Percentiles rank a stretch among this genome's conserved stretches.
These are phyloP conservation scores for Schizophyllum amplum DNA, from an alignment of 1,284 basidiomycete species.

Conservation along the genomic window DNA sequence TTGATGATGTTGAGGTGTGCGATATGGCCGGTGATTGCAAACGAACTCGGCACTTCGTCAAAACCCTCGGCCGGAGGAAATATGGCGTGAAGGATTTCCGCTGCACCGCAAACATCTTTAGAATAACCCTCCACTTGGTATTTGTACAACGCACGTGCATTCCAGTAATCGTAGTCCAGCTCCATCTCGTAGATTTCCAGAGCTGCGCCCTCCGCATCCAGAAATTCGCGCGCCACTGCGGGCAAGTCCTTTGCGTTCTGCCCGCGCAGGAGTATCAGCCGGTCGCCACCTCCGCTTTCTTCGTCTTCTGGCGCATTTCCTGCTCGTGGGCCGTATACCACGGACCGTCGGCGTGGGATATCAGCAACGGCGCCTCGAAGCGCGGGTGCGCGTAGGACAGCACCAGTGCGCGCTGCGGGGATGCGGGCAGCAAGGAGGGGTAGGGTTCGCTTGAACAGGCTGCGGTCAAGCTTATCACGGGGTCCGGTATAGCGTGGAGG, in stretches of 20 bases:
- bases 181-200: constrained; percentile 54
- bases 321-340: constrained; percentile 40
- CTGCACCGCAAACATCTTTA: not conserved
- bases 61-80: not conserved
- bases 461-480: constrained; percentile 42
- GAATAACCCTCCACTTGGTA: no score
- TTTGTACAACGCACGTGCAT: constrained; percentile 63
- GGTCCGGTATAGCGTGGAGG: constrained; percentile 40
- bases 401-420: constrained; percentile 46
- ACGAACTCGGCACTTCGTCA: not conserved
- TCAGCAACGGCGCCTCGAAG: constrained; percentile 36
- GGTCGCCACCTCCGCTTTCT: constrained; percentile 56
- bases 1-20: constrained; percentile 87
- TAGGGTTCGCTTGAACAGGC: constrained; percentile 55
- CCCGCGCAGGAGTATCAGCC: constrained; percentile 10
- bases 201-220: constrained; percentile 45
- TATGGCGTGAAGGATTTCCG: constrained; percentile 5
- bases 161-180: constrained; percentile 83
- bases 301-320: constrained; percentile 46
- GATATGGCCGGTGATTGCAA: not conserved
- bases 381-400: constrained; percentile 34
- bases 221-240: constrained; percentile 40
- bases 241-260: constrained; percentile 62
- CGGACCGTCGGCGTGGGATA: constrained; percentile 56
- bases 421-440: constrained; percentile 62